A percentile compares a stretch with the other conserved stretches of the same genome.
Evolutionary conservation across 805 yeast species (phyloP).

Genomic region (Wickerhamomyces chaumierensis): DNA sequence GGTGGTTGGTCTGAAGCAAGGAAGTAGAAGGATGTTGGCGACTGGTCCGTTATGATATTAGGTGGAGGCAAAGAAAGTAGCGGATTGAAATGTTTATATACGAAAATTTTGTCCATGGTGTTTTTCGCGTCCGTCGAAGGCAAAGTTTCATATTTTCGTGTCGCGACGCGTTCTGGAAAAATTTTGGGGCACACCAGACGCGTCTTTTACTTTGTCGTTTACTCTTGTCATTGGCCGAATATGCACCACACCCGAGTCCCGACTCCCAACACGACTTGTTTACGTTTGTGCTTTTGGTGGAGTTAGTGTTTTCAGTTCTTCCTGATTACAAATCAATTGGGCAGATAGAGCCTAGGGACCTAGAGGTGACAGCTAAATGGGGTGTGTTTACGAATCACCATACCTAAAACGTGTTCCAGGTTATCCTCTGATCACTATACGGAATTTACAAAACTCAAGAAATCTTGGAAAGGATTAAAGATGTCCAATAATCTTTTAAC

Average conservation of each 20-base stretch:
- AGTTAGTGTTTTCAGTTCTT: no score
- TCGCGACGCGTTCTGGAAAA: not conserved
- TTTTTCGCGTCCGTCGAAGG: not conserved
- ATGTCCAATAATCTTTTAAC: no score
- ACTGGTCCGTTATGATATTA: no score
- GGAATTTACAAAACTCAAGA: no score
- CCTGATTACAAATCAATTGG: not conserved
- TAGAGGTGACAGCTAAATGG: no score
- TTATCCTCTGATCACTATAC: no score
- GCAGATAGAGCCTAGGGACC: no score
- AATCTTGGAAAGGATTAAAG: no score
- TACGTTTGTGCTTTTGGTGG: not conserved
- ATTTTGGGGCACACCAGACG: not conserved
- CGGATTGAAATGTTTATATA: not conserved
- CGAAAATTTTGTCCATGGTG: not conserved
- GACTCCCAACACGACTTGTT: not conserved
- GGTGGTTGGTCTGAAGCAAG: not conserved
- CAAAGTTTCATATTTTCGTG: not conserved
- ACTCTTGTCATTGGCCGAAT: not conserved
- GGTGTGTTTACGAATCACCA: no score
- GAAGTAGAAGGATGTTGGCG: not conserved
- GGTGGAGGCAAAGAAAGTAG: not conserved
- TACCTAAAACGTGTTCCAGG: no score
- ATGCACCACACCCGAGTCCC: not conserved
- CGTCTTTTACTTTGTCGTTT: not conserved